Evolutionary conservation across 1,139 yeast species (phyloP).

Genomic region (Candida sp.): DNA sequence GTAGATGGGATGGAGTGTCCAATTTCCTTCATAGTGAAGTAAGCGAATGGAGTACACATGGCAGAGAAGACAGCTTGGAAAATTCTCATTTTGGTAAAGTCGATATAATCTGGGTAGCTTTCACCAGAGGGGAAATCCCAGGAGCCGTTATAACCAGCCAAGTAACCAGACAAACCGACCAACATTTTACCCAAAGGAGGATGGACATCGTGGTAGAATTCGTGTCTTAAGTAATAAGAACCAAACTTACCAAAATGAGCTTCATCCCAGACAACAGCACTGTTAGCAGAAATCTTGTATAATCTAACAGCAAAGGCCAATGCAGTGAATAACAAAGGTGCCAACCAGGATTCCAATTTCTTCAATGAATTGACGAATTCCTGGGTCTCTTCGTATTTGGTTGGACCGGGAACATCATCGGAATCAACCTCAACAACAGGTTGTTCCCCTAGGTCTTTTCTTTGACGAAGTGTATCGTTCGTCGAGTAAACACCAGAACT

Average conservation of each 20-base stretch:
- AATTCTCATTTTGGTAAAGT: constrained; percentile 88
- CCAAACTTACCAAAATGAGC: constrained; percentile 93
- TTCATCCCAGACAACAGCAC: constrained; percentile 62
- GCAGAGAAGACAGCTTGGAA: constrained; percentile 93
- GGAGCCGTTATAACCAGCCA: constrained; percentile 94
- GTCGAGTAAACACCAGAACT: constrained; percentile 22
- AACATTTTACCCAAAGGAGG: constrained; percentile 99
- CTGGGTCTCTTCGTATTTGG: constrained; percentile 25
- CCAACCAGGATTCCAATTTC: constrained; percentile 32
- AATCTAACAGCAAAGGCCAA: constrained; percentile 50
- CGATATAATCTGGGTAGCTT: constrained; percentile 79
- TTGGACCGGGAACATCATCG: constrained; percentile 21
- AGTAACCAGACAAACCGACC: constrained; percentile 88
- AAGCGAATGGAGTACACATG: constrained; percentile 89
- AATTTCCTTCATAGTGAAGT: constrained; percentile 84
- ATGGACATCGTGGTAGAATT: constrained; percentile 96
- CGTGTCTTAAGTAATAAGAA: constrained; percentile 86
- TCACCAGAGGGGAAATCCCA: constrained; percentile 93
- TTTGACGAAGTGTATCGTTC: constrained; percentile 17
- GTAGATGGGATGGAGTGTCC: constrained; percentile 79
- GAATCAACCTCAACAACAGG: constrained; percentile 13
- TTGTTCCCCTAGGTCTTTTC: constrained; percentile 9
- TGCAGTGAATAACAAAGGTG: constrained; percentile 48
- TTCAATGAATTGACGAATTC: constrained; percentile 29
- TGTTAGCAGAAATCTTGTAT: constrained; percentile 48